These are phyloP conservation scores for Saccharomycopsis sp. DNA, from an alignment of 805 yeast species.

Conservation along the genomic window DNA sequence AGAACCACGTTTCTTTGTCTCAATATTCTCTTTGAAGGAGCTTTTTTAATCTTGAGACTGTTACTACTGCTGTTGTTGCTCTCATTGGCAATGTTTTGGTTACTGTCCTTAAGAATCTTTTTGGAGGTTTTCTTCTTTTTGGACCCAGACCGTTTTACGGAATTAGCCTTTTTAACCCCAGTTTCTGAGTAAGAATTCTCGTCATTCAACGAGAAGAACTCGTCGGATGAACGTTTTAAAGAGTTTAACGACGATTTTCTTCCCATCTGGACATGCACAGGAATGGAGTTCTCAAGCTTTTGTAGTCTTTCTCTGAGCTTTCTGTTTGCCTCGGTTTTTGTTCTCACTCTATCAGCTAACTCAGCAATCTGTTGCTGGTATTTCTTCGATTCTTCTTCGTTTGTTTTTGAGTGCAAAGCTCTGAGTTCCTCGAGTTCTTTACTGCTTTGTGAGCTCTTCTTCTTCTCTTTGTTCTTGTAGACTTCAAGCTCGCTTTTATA, in stretches of 20 bases:
- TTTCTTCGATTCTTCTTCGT: conserved; percentile 4
- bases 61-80: neutral
- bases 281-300: neutral
- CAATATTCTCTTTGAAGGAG: neutral
- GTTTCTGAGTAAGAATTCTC: neutral
- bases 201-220: neutral
- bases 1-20: neutral
- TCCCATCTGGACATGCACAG: neutral
- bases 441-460: neutral
- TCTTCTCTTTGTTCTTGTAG: neutral
- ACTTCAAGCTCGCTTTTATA: neutral
- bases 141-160: neutral
- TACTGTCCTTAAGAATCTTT: neutral
- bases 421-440: conserved; percentile 4
- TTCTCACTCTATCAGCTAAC: conserved; percentile 13
- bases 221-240: neutral
- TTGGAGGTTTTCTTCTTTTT: neutral
- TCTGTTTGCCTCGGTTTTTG: conserved; percentile 11
- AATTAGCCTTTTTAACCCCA: neutral
- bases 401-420: neutral
- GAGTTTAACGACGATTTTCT: neutral
- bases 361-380: conserved; percentile 7
- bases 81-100: neutral
- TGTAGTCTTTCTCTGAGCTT: conserved; percentile 5
- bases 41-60: neutral